Conservation (phyloP, 495 filamentous ascomycete species). For the Chaetomium cochliodes region DNA sequence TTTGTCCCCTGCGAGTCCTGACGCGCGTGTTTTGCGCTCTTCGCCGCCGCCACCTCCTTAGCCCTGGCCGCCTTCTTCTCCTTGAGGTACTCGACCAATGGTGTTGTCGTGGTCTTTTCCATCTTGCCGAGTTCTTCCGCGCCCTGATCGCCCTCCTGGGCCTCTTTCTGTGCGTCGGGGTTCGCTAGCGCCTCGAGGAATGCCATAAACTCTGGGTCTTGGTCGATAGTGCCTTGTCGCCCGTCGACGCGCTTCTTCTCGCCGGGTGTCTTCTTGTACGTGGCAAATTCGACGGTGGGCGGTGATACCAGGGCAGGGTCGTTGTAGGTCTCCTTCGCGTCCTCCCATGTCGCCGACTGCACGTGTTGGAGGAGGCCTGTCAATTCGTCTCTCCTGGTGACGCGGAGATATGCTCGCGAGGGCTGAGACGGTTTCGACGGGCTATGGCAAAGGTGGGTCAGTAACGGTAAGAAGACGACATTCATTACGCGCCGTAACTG, state of each 20-base stretch:
- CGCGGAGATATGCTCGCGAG: constrained; percentile 73
- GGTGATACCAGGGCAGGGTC: constrained; percentile 68
- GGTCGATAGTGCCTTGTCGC: constrained; percentile 91
- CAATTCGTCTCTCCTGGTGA: constrained; percentile 61
- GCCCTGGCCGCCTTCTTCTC: constrained; percentile 88
- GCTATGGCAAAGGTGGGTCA: constrained; percentile 44
- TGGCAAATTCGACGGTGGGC: constrained; percentile 75
- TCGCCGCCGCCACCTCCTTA: constrained; percentile 59
- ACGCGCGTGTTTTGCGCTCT: constrained; percentile 49
- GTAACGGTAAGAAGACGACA: constrained; percentile 15
- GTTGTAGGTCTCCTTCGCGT: constrained; percentile 67
- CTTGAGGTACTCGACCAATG: constrained; percentile 82
- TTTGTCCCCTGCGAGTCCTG: constrained; percentile 46
- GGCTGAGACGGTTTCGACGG: constrained; percentile 75
- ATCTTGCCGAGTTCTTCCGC: constrained; percentile 54
- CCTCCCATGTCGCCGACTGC: constrained; percentile 63
- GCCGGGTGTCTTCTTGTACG: constrained; percentile 74
- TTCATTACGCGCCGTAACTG: constrained; percentile 27
- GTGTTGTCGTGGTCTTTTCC: constrained; percentile 72
- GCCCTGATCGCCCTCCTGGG: constrained; percentile 47
- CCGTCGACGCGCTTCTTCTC: constrained; percentile 70
- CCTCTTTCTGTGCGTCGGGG: constrained; percentile 55
- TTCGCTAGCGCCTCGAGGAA: constrained; percentile 87
- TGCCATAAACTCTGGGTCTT: constrained; percentile 89
- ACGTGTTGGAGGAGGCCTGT: constrained; percentile 63